These are phyloP conservation scores for Fistulifera solaris DNA, from an alignment of 108 stramenopile genomes.

Conservation along the genomic window DNA sequence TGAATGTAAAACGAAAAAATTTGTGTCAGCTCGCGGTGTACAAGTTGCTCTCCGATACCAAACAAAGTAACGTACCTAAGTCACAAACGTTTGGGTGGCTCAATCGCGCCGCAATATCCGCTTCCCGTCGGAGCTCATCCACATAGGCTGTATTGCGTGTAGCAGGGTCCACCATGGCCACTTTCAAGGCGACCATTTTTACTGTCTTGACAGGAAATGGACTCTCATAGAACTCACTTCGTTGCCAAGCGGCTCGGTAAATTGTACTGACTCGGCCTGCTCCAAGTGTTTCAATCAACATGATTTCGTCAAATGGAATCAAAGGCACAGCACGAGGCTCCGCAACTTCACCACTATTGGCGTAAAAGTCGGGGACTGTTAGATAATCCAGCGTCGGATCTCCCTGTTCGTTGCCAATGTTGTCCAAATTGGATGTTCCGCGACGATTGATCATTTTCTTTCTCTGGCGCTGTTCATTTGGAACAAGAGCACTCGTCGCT, in stretches of 20 bases:
- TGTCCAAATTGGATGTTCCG: slow-evolving; percentile 4
- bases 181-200: slow-evolving; percentile 23
- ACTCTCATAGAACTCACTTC: neutral
- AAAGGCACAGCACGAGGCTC: slow-evolving; percentile 13
- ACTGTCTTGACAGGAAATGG: slow-evolving; percentile 4
- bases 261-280: slow-evolving; percentile 28
- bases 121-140: slow-evolving; percentile 25
- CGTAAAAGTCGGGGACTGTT: slow-evolving; percentile 1
- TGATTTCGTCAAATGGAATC: slow-evolving; percentile 32
- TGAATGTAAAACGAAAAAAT: neutral
- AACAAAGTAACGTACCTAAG: slow-evolving; percentile 2
- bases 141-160: slow-evolving; percentile 15
- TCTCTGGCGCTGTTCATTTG: neutral
- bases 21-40: neutral
- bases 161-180: slow-evolving; percentile 18
- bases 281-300: slow-evolving; percentile 33
- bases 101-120: slow-evolving; percentile 23
- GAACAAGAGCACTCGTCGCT: neutral
- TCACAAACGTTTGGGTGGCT: slow-evolving; percentile 34
- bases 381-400: neutral
- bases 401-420: neutral
- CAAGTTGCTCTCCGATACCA: neutral
- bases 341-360: neutral
- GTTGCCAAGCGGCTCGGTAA: slow-evolving; percentile 27
- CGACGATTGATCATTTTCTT: slow-evolving; percentile 4